Evolutionary conservation across 805 yeast species (phyloP).

Genomic region (Saccharomycopsis selenospora): DNA sequence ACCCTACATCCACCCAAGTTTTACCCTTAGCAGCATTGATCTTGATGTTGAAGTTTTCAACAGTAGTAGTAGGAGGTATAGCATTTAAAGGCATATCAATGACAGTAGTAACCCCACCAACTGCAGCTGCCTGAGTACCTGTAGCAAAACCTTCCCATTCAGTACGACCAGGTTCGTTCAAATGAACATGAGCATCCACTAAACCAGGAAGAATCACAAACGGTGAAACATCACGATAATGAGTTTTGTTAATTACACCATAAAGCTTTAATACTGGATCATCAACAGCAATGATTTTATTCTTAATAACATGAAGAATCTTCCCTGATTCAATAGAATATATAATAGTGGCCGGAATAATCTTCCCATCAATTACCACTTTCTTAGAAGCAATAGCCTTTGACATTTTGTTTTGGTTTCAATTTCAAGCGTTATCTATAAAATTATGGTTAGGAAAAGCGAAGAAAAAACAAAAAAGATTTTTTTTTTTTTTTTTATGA

Average conservation of each 20-base stretch:
- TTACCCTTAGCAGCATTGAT: conserved; percentile 72
- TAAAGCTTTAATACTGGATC: conserved; percentile 33
- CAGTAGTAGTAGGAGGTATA: conserved; percentile 88
- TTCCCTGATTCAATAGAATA: conserved; percentile 52
- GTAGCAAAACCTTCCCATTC: conserved; percentile 99
- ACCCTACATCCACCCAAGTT: conserved; percentile 89
- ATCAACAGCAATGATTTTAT: conserved; percentile 30
- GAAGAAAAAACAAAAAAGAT: too few relatives aligned
- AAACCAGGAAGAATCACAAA: conserved; percentile 76
- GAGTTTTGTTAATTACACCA: conserved; percentile 30
- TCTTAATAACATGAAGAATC: conserved; percentile 44
- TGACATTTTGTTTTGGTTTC: conserved; percentile 37
- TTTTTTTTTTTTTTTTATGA: too few relatives aligned
- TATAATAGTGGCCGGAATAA: conserved; percentile 57
- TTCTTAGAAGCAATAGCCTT: conserved; percentile 55
- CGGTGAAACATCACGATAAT: conserved; percentile 53
- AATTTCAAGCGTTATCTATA: too few relatives aligned
- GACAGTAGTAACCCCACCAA: conserved; percentile 95
- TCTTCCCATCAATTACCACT: conserved; percentile 43
- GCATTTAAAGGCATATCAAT: conserved; percentile 96
- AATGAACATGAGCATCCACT: conserved; percentile 89
- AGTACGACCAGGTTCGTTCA: conserved; percentile 96
- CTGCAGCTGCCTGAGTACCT: conserved; percentile 89
- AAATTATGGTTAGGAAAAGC: too few relatives aligned
- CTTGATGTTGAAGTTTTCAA: conserved; percentile 67